phyloP scores from a whole-genome alignment of 2,329 filamentous ascomycete species.

The Myriosclerotinia scirpicola region DNA sequence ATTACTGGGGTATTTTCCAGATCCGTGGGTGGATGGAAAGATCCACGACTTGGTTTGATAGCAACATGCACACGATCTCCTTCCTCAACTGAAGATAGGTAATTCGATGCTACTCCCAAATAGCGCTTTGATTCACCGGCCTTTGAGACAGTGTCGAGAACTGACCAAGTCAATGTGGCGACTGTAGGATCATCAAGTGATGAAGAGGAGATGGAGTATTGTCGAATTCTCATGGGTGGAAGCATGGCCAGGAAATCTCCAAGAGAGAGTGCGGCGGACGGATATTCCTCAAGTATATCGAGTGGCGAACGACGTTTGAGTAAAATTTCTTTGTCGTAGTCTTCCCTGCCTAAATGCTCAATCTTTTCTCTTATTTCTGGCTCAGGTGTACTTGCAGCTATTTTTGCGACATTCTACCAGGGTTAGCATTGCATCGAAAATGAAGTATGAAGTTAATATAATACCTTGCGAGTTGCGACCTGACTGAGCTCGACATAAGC shows the following conservation, averaged over 20 bases:
- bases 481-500: conserved; percentile 61
- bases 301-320: conserved; percentile 61
- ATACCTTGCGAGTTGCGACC: conserved; percentile 53
- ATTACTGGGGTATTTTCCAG: conserved; percentile 39
- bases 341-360: conserved; percentile 41
- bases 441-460: conserved; percentile 25
- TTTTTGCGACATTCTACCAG: conserved; percentile 46
- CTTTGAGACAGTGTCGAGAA: conserved; percentile 50
- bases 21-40: conserved; percentile 32
- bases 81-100: conserved; percentile 44
- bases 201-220: conserved; percentile 78
- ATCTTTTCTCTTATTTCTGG: conserved; percentile 47
- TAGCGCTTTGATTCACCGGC: conserved; percentile 42
- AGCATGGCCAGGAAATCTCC: conserved; percentile 69
- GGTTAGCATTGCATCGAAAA: not conserved
- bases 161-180: conserved; percentile 61
- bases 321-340: conserved; percentile 37
- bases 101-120: conserved; percentile 50
- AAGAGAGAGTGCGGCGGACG: conserved; percentile 60
- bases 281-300: conserved; percentile 67
- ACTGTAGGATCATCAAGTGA: conserved; percentile 65
- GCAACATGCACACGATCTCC: conserved; percentile 44
- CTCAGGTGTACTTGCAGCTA: conserved; percentile 50
- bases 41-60: conserved; percentile 45
- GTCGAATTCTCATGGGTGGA: conserved; percentile 74